Evolutionary conservation across 2,329 filamentous ascomycete species (phyloP).

Genomic region (Neofusicoccum umdonicola): DNA sequence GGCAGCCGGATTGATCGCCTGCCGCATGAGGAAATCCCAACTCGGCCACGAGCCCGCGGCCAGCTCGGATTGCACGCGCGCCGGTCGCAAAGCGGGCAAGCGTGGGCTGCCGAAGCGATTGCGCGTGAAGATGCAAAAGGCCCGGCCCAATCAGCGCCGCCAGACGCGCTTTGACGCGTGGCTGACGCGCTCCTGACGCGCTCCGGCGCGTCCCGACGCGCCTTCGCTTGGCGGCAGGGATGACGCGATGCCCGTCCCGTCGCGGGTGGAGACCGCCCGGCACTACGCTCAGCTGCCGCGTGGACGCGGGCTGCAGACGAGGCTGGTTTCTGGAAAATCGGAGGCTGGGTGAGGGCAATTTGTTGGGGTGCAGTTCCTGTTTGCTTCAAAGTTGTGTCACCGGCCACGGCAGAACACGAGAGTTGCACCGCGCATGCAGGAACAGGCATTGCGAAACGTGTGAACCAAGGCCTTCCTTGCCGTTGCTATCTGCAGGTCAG

Average conservation of each 20-base stretch:
- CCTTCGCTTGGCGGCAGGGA: background rate
- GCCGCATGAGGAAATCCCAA: background rate
- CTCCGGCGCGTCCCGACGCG: background rate
- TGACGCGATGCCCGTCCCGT: background rate
- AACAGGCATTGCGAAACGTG: slow-evolving; percentile 16
- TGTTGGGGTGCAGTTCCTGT: slow-evolving; percentile 4
- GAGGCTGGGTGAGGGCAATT: slow-evolving; percentile 5
- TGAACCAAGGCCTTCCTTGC: slow-evolving; percentile 6
- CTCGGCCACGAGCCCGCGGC: background rate
- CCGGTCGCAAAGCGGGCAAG: background rate
- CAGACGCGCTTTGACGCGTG: background rate
- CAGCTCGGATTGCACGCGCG: too few species aligned
- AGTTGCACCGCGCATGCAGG: slow-evolving; percentile 12
- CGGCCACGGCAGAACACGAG: slow-evolving; percentile 3
- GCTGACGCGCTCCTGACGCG: background rate
- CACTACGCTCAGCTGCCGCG: background rate
- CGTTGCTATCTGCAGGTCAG: slow-evolving; percentile 1
- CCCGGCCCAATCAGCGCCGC: background rate
- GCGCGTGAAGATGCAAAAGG: background rate
- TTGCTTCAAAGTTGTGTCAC: slow-evolving; percentile 7
- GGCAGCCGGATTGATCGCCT: background rate
- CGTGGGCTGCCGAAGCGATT: background rate
- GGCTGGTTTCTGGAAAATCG: slow-evolving; percentile 2
- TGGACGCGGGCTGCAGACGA: background rate
- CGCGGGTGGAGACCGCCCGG: background rate